Percentiles rank a stretch among this genome's conserved stretches.
These are phyloP conservation scores for Camellia granthamiana DNA, from an alignment of 148 eudicot species.

Conservation along the genomic window DNA sequence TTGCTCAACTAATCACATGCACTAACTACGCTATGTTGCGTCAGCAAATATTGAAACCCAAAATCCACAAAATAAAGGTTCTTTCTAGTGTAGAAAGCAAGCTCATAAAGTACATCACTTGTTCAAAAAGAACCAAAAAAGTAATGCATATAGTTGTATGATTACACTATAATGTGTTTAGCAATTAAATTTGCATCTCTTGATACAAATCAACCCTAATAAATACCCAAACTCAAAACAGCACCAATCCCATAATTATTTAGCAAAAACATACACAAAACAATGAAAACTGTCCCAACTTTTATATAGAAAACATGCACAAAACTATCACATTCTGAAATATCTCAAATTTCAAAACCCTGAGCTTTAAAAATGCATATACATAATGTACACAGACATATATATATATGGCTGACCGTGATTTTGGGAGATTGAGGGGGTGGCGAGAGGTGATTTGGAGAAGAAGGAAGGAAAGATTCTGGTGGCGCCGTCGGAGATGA, in stretches of 20 bases:
- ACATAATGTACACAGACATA: background rate
- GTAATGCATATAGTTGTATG: background rate
- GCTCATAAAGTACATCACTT: background rate
- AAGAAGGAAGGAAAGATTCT: constrained; percentile 53
- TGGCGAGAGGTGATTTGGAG: constrained; percentile 28
- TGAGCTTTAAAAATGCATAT: background rate
- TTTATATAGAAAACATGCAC: background rate
- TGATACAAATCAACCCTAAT: background rate
- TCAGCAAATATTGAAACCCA: background rate
- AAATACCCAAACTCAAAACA: background rate
- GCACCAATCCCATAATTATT: background rate
- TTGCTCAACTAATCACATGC: background rate
- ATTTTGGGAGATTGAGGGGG: constrained; percentile 9
- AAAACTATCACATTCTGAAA: background rate
- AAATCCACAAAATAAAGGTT: background rate
- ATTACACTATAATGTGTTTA: background rate
- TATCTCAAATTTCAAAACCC: background rate
- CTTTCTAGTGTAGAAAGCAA: background rate
- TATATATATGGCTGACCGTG: constrained; percentile 23
- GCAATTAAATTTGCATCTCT: background rate
- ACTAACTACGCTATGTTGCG: background rate
- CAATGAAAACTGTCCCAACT: background rate
- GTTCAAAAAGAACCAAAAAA: no score
- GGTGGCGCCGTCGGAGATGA: constrained; percentile 60
- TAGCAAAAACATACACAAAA: background rate